Conservation (phyloP, 2,329 filamentous ascomycete genomes). For the Cytospora paraplurivora region DNA sequence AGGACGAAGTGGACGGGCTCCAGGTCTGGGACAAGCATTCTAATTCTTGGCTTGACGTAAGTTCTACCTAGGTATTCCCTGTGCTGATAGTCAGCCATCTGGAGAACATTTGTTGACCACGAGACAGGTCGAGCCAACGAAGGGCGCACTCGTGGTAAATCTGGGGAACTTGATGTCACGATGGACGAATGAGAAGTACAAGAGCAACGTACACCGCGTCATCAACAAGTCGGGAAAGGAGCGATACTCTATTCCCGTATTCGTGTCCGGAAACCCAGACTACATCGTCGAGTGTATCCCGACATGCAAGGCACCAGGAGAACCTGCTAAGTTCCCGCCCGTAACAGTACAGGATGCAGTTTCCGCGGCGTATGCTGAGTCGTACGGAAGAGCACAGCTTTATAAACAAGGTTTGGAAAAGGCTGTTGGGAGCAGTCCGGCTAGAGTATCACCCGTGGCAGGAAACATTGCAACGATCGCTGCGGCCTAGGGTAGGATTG, state of each 20-base stretch:
- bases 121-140: conserved; percentile 44
- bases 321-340: conserved; percentile 37
- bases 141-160: conserved; percentile 53
- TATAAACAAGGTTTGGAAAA: conserved; percentile 38
- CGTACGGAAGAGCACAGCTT: conserved; percentile 36
- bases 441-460: neutral
- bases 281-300: conserved; percentile 40
- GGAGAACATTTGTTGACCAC: neutral
- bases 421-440: conserved; percentile 2
- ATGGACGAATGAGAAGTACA: conserved; percentile 56
- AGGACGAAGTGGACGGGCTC: conserved; percentile 51
- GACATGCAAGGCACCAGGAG: conserved; percentile 34
- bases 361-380: conserved; percentile 39
- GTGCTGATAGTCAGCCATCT: neutral
- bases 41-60: conserved; percentile 46
- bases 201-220: conserved; percentile 56
- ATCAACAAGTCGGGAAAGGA: conserved; percentile 52
- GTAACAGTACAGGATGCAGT: conserved; percentile 40
- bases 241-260: conserved; percentile 55
- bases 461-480: neutral
- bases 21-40: conserved; percentile 50
- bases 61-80: conserved; percentile 15
- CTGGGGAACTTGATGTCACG: conserved; percentile 50
- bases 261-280: conserved; percentile 54
- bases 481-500: conserved; percentile 1